Conservation (phyloP, 352 stramenopile genomes). For the Pythium dissimile region DNA sequence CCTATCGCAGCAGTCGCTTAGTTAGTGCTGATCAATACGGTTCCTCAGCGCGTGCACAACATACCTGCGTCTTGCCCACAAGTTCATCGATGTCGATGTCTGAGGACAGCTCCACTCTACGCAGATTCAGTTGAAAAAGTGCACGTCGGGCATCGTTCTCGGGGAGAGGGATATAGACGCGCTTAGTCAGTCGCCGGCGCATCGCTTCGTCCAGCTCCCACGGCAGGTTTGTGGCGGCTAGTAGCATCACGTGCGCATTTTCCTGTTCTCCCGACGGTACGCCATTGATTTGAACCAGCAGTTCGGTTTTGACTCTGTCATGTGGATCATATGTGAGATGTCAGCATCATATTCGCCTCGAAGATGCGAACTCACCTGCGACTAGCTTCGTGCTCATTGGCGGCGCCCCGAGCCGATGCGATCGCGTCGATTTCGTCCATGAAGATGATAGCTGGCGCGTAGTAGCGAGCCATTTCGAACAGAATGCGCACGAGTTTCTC, state of each 20-base stretch:
- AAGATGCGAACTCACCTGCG: slow-evolving; percentile 51
- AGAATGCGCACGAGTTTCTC: slow-evolving; percentile 97
- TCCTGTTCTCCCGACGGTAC: slow-evolving; percentile 60
- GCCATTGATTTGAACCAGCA: slow-evolving; percentile 98
- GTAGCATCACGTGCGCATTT: slow-evolving; percentile 82
- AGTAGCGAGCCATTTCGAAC: slow-evolving; percentile 98
- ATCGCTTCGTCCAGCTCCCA: slow-evolving; percentile 98
- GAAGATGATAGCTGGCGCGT: slow-evolving; percentile 97
- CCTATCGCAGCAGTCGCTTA: background rate
- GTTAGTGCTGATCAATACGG: too few relatives aligned
- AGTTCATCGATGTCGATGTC: slow-evolving; percentile 63
- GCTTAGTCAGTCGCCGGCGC: slow-evolving; percentile 93
- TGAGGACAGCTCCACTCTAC: slow-evolving; percentile 29
- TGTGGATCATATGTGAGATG: too few relatives aligned
- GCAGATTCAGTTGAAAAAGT: slow-evolving; percentile 36
- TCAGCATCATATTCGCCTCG: too few relatives aligned
- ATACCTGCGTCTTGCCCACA: slow-evolving; percentile 48
- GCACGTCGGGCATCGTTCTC: slow-evolving; percentile 26
- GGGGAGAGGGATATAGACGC: slow-evolving; percentile 85
- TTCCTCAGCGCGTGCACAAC: background rate
- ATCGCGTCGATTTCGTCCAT: slow-evolving; percentile 98
- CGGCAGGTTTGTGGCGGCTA: slow-evolving; percentile 95
- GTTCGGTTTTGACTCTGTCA: slow-evolving; percentile 94
- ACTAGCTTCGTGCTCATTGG: slow-evolving; percentile 84
- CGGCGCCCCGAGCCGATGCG: slow-evolving; percentile 57